phyloP scores from a whole-genome alignment of 345 rosid species.

The Moricandia moricandioides region DNA sequence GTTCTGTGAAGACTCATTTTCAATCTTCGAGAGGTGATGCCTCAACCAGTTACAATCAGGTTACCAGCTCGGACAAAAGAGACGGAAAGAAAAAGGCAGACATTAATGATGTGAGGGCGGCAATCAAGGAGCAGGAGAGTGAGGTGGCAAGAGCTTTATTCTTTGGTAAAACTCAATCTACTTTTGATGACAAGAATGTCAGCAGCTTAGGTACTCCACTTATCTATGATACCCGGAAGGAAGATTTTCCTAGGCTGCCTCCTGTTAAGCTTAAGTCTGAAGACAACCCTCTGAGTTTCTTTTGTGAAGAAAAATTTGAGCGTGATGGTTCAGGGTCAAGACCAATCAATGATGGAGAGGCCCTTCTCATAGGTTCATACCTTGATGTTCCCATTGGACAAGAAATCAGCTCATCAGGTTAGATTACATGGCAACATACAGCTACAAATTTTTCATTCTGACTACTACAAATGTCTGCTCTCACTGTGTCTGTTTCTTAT shows the following conservation, averaged over 20 bases:
- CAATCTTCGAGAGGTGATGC: constrained; percentile 60
- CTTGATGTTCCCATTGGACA: constrained; percentile 94
- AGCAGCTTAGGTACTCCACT: constrained; percentile 51
- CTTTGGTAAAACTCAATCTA: constrained; percentile 58
- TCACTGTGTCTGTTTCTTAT: not conserved
- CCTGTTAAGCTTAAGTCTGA: constrained; percentile 96
- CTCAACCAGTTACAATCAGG: constrained; percentile 50
- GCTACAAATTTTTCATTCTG: constrained; percentile 1
- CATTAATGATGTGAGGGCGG: constrained; percentile 46
- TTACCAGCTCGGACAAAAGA: constrained; percentile 48
- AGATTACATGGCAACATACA: constrained; percentile 16
- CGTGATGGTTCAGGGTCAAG: constrained; percentile 58
- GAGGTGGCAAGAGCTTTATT: constrained; percentile 84
- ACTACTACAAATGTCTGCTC: constrained; percentile 7
- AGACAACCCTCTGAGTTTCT: constrained; percentile 62
- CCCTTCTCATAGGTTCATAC: constrained; percentile 79
- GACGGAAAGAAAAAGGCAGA: constrained; percentile 70
- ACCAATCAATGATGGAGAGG: constrained; percentile 57
- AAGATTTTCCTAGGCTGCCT: constrained; percentile 91
- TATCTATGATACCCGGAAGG: constrained; percentile 59
- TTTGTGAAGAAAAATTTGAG: constrained; percentile 90
- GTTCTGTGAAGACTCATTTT: constrained; percentile 64
- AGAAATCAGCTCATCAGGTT: constrained; percentile 90
- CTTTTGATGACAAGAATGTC: constrained; percentile 49
- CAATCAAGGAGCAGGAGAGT: constrained; percentile 85